phyloP scores from a whole-genome alignment of 163 green algal species.

The Prototheca wickerhamii region DNA sequence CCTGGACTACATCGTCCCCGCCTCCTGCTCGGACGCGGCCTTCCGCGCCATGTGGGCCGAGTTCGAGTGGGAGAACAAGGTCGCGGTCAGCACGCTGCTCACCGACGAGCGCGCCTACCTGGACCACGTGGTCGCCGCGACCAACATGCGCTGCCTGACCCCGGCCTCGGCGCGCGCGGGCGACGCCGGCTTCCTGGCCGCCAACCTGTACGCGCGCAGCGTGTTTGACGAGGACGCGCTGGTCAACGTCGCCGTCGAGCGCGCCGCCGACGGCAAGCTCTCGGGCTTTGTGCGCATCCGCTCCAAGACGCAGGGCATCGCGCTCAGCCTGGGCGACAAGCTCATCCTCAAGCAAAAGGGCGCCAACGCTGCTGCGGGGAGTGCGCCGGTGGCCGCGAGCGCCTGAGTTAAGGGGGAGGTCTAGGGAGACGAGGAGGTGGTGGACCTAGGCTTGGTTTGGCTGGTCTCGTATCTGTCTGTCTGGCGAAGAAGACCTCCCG shows the following conservation, averaged over 20 bases:
- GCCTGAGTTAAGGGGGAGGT: too few species aligned
- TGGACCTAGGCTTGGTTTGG: too few species aligned
- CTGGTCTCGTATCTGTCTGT: too few species aligned
- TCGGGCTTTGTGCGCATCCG: constrained; percentile 93
- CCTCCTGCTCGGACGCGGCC: constrained; percentile 71
- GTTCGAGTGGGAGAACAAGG: constrained; percentile 99
- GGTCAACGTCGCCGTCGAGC: constrained; percentile 96
- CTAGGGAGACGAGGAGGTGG: too few species aligned
- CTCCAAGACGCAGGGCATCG: constrained; percentile 96
- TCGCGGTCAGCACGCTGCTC: constrained; percentile 92
- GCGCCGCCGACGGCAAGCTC: constrained; percentile 75
- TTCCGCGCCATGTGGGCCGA: constrained; percentile 99
- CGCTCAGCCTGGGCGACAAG: constrained; percentile 93
- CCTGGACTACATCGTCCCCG: constrained; percentile 98
- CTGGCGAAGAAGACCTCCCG: too few species aligned
- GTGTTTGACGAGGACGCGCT: constrained; percentile 99
- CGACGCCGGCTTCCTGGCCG: constrained; percentile 88
- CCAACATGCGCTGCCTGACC: constrained; percentile 97
- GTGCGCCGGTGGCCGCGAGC: not conserved
- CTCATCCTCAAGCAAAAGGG: constrained; percentile 97
- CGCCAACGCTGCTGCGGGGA: too few species aligned
- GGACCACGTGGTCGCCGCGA: constrained; percentile 87
- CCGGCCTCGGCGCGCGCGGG: constrained; percentile 74
- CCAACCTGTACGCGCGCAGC: constrained; percentile 91
- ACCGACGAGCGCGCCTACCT: constrained; percentile 83